These are phyloP conservation scores for Aspergillus pseudoterreus DNA, from an alignment of 2,329 filamentous ascomycete genomes.

Conservation along the genomic window DNA sequence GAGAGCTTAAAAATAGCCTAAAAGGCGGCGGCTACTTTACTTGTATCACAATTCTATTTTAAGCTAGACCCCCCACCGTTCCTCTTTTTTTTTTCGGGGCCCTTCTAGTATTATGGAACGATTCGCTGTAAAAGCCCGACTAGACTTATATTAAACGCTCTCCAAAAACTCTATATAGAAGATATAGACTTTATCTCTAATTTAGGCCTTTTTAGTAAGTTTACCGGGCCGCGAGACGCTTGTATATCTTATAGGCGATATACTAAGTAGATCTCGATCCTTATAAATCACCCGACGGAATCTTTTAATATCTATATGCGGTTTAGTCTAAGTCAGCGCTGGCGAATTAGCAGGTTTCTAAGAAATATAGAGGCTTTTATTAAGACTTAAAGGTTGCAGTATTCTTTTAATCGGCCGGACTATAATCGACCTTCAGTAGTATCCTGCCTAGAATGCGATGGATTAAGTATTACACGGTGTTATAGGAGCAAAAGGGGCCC, in stretches of 20 bases:
- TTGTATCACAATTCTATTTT: slow-evolving; percentile 12
- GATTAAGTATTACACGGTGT: background rate
- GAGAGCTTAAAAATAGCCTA: slow-evolving; percentile 5
- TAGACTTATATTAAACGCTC: background rate
- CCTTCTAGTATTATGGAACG: slow-evolving; percentile 3
- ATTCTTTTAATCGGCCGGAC: slow-evolving; percentile 11
- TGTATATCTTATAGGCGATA: slow-evolving; percentile 14
- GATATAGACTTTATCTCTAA: slow-evolving; percentile 6
- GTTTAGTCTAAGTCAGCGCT: slow-evolving; percentile 8
- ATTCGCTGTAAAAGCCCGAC: slow-evolving; percentile 10
- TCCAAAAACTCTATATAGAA: background rate
- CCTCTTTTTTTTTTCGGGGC: background rate
- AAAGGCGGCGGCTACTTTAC: slow-evolving; percentile 4
- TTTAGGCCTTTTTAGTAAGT: slow-evolving; percentile 5
- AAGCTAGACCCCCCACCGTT: background rate
- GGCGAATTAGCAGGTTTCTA: slow-evolving; percentile 18
- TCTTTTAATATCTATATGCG: slow-evolving; percentile 16
- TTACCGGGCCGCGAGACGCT: slow-evolving; percentile 10
- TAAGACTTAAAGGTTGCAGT: slow-evolving; percentile 5
- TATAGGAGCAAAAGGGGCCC: background rate
- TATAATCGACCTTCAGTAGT: slow-evolving; percentile 10
- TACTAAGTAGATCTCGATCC: slow-evolving; percentile 12
- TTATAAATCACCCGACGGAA: slow-evolving; percentile 8
- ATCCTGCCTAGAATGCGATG: slow-evolving; percentile 11
- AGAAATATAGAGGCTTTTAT: slow-evolving; percentile 9